Evolutionary conservation across 352 stramenopile genomes (phyloP).

Genomic region (Pythium apleroticum): DNA sequence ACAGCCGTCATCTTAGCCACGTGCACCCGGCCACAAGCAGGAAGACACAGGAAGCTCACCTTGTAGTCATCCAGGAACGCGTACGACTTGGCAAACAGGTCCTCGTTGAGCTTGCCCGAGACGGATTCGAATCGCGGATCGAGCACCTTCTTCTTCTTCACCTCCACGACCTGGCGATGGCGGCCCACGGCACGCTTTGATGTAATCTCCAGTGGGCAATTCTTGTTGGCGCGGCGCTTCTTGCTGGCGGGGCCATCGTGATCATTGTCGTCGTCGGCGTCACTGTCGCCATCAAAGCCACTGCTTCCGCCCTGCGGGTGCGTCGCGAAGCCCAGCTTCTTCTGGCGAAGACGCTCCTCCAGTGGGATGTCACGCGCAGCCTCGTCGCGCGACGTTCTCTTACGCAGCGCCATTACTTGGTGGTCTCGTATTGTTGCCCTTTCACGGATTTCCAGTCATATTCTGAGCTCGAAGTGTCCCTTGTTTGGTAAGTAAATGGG

Average conservation of each 20-base stretch:
- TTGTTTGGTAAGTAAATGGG: conserved; percentile 4
- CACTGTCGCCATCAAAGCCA: conserved; percentile 4
- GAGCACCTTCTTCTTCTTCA: conserved; percentile 65
- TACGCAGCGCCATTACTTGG: conserved; percentile 17
- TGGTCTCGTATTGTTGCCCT: conserved; percentile 10
- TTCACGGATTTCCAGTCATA: conserved; percentile 28
- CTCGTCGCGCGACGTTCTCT: conserved; percentile 11
- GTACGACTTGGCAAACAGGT: conserved; percentile 88
- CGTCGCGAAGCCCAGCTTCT: conserved; percentile 70
- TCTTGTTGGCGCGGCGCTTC: conserved; percentile 72
- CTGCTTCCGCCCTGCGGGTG: conserved; percentile 15
- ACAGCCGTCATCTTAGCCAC: background rate
- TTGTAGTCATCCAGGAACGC: conserved; percentile 90
- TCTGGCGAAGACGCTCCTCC: conserved; percentile 71
- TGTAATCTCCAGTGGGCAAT: conserved; percentile 82
- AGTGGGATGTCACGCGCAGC: conserved; percentile 66
- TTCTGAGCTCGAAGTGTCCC: conserved; percentile 9
- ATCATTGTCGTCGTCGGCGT: conserved; percentile 23
- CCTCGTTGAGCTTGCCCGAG: conserved; percentile 85
- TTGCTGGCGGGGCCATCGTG: conserved; percentile 16
- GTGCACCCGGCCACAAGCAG: background rate
- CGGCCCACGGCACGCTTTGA: conserved; percentile 82
- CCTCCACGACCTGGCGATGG: conserved; percentile 79
- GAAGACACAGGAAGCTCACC: conserved; percentile 15
- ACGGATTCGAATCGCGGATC: conserved; percentile 89